phyloP scores from a whole-genome alignment of 148 eudicot species.

The Rhododendron griersonianum region DNA sequence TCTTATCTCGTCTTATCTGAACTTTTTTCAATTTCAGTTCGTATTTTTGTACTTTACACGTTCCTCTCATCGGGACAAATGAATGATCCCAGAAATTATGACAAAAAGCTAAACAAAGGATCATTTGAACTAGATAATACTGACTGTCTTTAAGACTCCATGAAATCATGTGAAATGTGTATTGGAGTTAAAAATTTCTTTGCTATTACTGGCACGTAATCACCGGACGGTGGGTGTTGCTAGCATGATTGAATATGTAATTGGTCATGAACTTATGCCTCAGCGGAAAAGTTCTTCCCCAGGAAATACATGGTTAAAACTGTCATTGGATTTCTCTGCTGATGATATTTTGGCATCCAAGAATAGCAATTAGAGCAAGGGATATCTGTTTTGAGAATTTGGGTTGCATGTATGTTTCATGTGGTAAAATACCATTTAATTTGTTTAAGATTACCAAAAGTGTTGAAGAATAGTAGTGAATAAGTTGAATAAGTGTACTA shows the following conservation, averaged over 20 bases:
- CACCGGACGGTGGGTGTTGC: not conserved
- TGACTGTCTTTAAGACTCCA: not conserved
- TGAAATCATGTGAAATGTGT: not conserved
- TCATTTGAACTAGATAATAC: not conserved
- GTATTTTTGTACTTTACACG: not conserved
- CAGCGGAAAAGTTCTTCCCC: not conserved
- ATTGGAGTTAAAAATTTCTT: not conserved
- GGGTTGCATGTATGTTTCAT: not conserved
- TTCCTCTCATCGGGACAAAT: not conserved
- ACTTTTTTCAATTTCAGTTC: no score
- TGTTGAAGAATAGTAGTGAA: not conserved
- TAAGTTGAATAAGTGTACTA: not conserved
- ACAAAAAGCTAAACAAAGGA: not conserved
- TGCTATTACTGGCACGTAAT: not conserved
- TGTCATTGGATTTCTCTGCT: not conserved
- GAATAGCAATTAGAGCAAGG: not conserved
- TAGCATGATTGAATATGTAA: not conserved
- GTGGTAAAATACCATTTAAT: not conserved
- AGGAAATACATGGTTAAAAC: not conserved
- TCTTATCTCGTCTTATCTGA: no score
- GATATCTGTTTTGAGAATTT: not conserved
- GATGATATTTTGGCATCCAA: not conserved
- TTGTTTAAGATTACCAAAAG: not conserved
- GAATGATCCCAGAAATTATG: not conserved
- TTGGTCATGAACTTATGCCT: not conserved